phyloP scores from a whole-genome alignment of 805 yeast species.

The Lachancea lanzarotensis region DNA sequence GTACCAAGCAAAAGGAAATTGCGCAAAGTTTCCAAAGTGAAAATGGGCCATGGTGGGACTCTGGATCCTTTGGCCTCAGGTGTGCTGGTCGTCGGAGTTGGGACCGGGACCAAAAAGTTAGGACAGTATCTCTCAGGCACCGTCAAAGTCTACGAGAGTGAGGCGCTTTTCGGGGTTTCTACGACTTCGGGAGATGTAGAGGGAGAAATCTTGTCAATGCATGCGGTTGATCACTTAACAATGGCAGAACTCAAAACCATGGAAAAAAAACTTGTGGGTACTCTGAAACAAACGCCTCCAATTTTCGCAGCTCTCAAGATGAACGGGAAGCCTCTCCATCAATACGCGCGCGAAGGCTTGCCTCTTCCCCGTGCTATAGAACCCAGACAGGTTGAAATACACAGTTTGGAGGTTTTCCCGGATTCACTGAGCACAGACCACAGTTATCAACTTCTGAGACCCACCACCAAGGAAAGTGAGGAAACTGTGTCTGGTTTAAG shows the following conservation, averaged over 20 bases:
- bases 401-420: slow-evolving; percentile 41
- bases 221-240: slow-evolving; percentile 51
- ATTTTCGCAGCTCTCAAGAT: slow-evolving; percentile 89
- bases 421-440: slow-evolving; percentile 54
- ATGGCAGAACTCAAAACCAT: slow-evolving; percentile 44
- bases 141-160: slow-evolving; percentile 72
- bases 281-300: slow-evolving; percentile 86
- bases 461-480: slow-evolving; percentile 27
- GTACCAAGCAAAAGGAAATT: slow-evolving; percentile 47
- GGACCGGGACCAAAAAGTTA: slow-evolving; percentile 79
- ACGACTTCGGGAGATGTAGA: slow-evolving; percentile 94
- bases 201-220: slow-evolving; percentile 66
- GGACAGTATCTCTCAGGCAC: slow-evolving; percentile 68
- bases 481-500: slow-evolving; percentile 27
- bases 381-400: slow-evolving; percentile 61
- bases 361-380: slow-evolving; percentile 83
- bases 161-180: slow-evolving; percentile 79
- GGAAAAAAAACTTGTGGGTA: slow-evolving; percentile 67
- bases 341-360: slow-evolving; percentile 82
- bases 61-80: slow-evolving; percentile 96
- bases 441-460: slow-evolving; percentile 40
- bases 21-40: slow-evolving; percentile 50
- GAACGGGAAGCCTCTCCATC: slow-evolving; percentile 90
- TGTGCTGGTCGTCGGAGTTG: slow-evolving; percentile 85
- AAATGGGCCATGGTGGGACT: slow-evolving; percentile 98